These are phyloP conservation scores for Saccharomycopsis crataegensis DNA, from an alignment of 1,139 yeast species.

Conservation along the genomic window DNA sequence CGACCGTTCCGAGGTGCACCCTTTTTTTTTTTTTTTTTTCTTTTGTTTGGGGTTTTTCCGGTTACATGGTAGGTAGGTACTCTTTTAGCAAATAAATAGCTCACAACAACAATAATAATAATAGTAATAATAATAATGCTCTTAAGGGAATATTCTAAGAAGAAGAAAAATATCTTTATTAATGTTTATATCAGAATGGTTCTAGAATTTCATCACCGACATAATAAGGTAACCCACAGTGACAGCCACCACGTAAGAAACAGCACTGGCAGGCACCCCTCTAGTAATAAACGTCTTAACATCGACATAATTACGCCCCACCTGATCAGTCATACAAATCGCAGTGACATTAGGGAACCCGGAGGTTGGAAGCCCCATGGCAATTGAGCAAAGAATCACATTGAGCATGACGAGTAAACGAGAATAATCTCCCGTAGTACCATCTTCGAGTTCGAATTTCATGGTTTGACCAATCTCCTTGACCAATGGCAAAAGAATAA, in stretches of 20 bases:
- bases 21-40: background rate
- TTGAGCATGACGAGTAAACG: slow-evolving; percentile 59
- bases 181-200: background rate
- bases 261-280: slow-evolving; percentile 60
- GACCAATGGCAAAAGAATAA: slow-evolving; percentile 62
- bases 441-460: slow-evolving; percentile 33
- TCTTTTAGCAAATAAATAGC: too few species aligned
- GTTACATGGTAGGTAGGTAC: too few species aligned
- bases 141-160: background rate
- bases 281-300: slow-evolving; percentile 60
- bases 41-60: background rate
- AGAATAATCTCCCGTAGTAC: slow-evolving; percentile 39
- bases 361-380: slow-evolving; percentile 72
- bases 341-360: slow-evolving; percentile 82
- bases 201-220: slow-evolving; percentile 25
- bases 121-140: too few species aligned
- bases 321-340: slow-evolving; percentile 64
- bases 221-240: slow-evolving; percentile 64
- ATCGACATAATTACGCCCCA: slow-evolving; percentile 60
- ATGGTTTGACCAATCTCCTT: slow-evolving; percentile 58
- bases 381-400: slow-evolving; percentile 62
- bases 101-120: too few species aligned
- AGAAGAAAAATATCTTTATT: background rate
- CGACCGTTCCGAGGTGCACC: background rate
- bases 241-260: slow-evolving; percentile 49